Conservation (phyloP, 75 land plant genomes). For the Sequoia sempervirens region DNA sequence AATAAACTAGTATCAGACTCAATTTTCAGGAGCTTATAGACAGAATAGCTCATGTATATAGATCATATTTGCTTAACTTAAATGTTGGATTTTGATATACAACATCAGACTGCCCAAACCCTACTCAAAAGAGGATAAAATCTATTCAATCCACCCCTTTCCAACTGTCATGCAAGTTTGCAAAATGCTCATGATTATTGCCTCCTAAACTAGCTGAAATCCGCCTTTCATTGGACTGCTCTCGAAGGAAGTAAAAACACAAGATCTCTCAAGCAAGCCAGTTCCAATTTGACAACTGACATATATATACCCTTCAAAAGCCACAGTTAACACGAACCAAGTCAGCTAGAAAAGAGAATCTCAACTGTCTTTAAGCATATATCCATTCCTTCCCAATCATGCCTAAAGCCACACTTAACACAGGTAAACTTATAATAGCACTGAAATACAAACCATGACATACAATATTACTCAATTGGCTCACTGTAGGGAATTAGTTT, state of each 20-base stretch:
- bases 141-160: background rate
- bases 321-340: background rate
- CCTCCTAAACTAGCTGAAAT: background rate
- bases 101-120: background rate
- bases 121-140: background rate
- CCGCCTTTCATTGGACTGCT: background rate
- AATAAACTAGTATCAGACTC: background rate
- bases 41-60: background rate
- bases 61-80: background rate
- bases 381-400: background rate
- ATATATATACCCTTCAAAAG: background rate
- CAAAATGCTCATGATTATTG: background rate
- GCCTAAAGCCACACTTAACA: background rate
- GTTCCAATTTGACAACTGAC: background rate
- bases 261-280: background rate
- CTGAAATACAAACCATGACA: background rate
- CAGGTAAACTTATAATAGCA: background rate
- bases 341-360: background rate
- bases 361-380: background rate
- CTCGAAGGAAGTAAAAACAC: background rate
- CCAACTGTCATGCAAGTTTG: background rate
- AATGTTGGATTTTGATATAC: background rate
- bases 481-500: background rate
- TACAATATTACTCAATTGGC: background rate
- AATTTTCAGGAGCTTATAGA: background rate